Evolutionary conservation across 2,329 filamentous ascomycete species (phyloP).

Genomic region (Fusarium oxysporum): DNA sequence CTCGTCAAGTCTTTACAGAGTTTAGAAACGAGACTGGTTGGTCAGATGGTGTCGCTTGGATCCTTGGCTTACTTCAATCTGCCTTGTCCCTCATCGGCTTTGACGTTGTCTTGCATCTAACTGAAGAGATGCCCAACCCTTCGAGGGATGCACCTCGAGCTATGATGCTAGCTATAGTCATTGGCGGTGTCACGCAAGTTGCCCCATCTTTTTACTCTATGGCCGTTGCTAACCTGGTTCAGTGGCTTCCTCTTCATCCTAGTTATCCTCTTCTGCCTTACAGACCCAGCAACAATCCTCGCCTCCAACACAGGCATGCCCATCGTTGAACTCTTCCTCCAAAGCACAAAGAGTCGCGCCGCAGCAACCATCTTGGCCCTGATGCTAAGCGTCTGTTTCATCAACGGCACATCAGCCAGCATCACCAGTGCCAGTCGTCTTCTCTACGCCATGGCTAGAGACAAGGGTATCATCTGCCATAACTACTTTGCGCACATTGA

Average conservation of each 20-base stretch:
- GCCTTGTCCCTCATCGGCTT: conserved; percentile 54
- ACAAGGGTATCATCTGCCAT: conserved; percentile 31
- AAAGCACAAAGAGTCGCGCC: conserved; percentile 54
- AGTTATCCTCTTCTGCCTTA: conserved; percentile 56
- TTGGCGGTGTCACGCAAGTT: conserved; percentile 57
- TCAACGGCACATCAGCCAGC: conserved; percentile 55
- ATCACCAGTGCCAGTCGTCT: conserved; percentile 57
- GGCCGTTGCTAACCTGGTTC: background rate
- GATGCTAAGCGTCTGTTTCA: conserved; percentile 57
- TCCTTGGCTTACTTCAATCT: conserved; percentile 58
- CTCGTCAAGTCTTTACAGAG: conserved; percentile 56
- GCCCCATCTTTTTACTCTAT: accelerated
- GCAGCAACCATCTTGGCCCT: conserved; percentile 53
- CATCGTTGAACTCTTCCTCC: conserved; percentile 58
- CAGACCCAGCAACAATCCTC: conserved; percentile 52
- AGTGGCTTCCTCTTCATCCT: conserved; percentile 54
- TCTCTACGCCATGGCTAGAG: conserved; percentile 50
- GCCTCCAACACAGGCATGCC: conserved; percentile 57
- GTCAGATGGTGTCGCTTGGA: conserved; percentile 60
- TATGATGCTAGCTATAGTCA: conserved; percentile 56
- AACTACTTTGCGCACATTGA: conserved; percentile 24
- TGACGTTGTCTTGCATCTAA: conserved; percentile 59
- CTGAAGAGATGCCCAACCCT: conserved; percentile 60
- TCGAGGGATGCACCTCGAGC: conserved; percentile 54
- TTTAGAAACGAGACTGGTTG: conserved; percentile 60